Conservation (phyloP, 1,284 basidiomycete genomes). For the Takashimella koratensis region DNA sequence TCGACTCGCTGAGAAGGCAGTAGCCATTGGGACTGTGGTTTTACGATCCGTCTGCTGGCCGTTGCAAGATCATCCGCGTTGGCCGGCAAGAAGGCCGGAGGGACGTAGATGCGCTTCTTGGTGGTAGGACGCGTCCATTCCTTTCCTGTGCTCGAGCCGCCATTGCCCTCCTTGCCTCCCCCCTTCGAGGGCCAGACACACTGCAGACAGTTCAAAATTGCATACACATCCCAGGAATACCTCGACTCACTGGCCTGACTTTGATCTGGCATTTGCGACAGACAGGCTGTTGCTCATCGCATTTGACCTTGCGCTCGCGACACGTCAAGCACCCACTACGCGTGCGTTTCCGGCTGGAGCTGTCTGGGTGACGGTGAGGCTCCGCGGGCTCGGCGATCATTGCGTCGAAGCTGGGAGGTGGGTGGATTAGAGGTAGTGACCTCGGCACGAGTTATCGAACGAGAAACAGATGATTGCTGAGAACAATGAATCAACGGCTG, state of each 20-base stretch:
- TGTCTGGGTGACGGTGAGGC: neutral
- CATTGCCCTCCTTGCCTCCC: neutral
- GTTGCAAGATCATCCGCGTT: neutral
- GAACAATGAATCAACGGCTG: no score
- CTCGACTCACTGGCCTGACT: constrained; percentile 6
- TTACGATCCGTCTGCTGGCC: constrained; percentile 6
- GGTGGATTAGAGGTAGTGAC: neutral
- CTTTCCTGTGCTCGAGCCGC: neutral
- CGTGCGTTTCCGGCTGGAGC: constrained; percentile 1
- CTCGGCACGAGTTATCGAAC: neutral
- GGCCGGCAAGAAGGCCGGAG: neutral
- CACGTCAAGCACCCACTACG: constrained; percentile 31
- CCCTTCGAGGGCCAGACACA: neutral
- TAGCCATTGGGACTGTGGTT: constrained; percentile 9
- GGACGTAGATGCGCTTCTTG: neutral
- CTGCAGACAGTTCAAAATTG: no score
- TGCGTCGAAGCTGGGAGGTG: no score
- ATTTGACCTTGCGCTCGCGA: constrained; percentile 29
- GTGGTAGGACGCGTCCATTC: neutral
- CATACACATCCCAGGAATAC: constrained; percentile 3
- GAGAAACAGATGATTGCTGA: no score
- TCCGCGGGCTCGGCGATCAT: neutral
- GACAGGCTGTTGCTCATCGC: constrained; percentile 27
- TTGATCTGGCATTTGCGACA: constrained; percentile 27
- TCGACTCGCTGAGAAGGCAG: constrained; percentile 18